Percentiles rank a stretch among this genome's conserved stretches.
Evolutionary conservation across 257 asterid genomes (phyloP).

Genomic region (Solanum ahanhuiri): DNA sequence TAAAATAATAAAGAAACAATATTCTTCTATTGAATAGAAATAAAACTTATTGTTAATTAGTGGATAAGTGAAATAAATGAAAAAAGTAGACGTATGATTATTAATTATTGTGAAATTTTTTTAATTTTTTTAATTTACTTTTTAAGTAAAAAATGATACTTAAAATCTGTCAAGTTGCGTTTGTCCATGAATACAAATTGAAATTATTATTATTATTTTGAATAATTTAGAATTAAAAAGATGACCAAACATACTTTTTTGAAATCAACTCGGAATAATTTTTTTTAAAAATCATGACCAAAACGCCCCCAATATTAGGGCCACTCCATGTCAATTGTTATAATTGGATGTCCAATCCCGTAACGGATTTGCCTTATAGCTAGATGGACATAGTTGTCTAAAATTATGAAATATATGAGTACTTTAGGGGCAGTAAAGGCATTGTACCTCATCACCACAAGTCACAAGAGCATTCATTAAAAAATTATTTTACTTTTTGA

Average conservation of each 20-base stretch:
- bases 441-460: no score
- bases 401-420: neutral
- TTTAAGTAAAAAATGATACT: neutral
- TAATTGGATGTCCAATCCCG: neutral
- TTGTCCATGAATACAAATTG: neutral
- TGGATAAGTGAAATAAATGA: neutral
- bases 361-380: neutral
- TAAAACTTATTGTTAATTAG: neutral
- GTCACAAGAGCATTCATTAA: neutral
- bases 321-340: neutral
- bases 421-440: neutral
- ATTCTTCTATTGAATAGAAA: neutral
- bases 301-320: neutral
- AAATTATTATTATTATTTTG: no score
- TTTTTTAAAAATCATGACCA: neutral
- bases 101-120: neutral
- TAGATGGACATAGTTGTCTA: neutral
- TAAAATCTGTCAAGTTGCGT: neutral
- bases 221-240: no score
- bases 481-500: no score
- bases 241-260: no score
- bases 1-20: neutral
- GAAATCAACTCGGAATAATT: no score
- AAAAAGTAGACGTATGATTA: neutral
- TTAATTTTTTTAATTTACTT: no score